Evolutionary conservation across 2,329 filamentous ascomycete species (phyloP), one percentile per base, ranked within the genome.

Genomic region (Catunica adiposa): DNA sequence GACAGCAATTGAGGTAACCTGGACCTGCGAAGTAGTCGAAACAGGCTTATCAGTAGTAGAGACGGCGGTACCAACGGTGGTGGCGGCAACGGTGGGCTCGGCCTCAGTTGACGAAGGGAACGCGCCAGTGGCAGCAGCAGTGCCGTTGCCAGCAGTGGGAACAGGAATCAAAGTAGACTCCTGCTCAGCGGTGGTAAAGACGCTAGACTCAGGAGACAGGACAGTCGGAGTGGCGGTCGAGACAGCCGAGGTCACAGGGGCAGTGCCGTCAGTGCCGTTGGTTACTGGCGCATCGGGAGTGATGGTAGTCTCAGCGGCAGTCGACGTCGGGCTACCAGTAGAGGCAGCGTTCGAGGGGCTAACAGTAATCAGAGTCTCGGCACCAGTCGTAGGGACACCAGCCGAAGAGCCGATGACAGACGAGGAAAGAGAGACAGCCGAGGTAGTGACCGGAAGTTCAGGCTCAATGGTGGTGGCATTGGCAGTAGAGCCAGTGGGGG

Each of bases 81-180:
- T 20, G 3, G 37, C 29, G 2, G 59, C 34, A 9, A 50, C 51
- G 14, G 59, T 17, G 48, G 56, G n/a, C 20, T 38, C 31, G 23
- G 37, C 42, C n/a, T 14, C n/a, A 34, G 53, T 53, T 11, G 54
- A 54, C 26, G 29, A 37, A 26, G 29, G 38, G n/a, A 40, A 52
- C 42, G 44, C 20, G 17, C 37, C 42, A 8, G 53, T 55, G 17
- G 38, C 23, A 22, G 53, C n/a, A 22, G 46, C 55, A 44, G 57
- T 59, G 25, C 50, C 53, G 46, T 55, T 60, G 22, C 22, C 55
- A 1, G 53, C 57, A 20, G 56, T 57, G 26, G 60, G 54, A 37
- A 57, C 53, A 50, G 47, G 47, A 26, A 59, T 58, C 40, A 54
- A 54, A 42, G 62, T 58, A n/a, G 62, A 54, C 23, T 59, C 59